These are phyloP conservation scores for Primulina tabacum DNA, from an alignment of 257 asterid genomes.

Conservation along the genomic window DNA sequence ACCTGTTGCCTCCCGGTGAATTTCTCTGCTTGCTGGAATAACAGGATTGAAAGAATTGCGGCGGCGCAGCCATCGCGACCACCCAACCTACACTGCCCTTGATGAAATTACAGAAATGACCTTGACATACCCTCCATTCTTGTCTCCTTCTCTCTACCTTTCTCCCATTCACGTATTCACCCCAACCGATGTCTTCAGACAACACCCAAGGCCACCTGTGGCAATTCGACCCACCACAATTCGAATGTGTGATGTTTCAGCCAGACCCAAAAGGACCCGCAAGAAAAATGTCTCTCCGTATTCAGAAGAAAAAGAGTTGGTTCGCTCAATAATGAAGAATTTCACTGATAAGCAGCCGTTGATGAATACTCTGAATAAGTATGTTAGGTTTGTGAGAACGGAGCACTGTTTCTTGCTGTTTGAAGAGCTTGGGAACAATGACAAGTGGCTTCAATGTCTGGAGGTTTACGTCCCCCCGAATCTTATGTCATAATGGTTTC, in stretches of 20 bases:
- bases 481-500: not conserved
- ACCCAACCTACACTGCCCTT: slow-evolving; percentile 3
- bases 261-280: slow-evolving; percentile 36
- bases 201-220: slow-evolving; percentile 19
- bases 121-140: slow-evolving; percentile 25
- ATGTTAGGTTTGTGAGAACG: slow-evolving; percentile 64
- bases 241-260: slow-evolving; percentile 35
- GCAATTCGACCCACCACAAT: slow-evolving; percentile 29
- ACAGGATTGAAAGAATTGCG: not conserved
- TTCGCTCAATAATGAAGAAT: slow-evolving; percentile 50
- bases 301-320: slow-evolving; percentile 68
- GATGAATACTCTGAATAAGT: slow-evolving; percentile 54
- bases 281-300: slow-evolving; percentile 24
- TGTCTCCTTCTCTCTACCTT: slow-evolving; percentile 28
- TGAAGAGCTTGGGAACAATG: slow-evolving; percentile 83
- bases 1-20: too few species aligned
- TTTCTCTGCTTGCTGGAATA: too few species aligned
- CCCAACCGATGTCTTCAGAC: slow-evolving; percentile 20
- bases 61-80: slow-evolving; percentile 27
- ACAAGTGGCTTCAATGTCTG: slow-evolving; percentile 86
- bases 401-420: slow-evolving; percentile 89
- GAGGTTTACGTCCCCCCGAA: slow-evolving; percentile 47
- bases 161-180: slow-evolving; percentile 22
- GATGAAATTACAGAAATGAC: slow-evolving; percentile 23
- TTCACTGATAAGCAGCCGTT: slow-evolving; percentile 59